Conservation (phyloP, 495 filamentous ascomycete genomes). For the Hypomontagnella submonticulosa region DNA sequence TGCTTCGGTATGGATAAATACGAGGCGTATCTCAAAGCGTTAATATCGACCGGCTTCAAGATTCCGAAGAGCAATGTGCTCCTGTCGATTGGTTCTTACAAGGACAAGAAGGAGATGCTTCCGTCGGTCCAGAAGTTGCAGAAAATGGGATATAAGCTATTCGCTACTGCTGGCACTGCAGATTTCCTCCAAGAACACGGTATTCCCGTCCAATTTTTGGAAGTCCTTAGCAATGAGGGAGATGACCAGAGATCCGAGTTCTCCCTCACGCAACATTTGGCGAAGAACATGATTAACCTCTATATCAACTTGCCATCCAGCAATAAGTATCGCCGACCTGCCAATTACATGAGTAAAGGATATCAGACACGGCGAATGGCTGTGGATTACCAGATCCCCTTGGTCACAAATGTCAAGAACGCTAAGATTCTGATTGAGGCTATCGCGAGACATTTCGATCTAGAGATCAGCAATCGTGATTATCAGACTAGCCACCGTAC, state of each 20-base stretch:
- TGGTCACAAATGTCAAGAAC: constrained; percentile 99
- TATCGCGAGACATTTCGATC: constrained; percentile 84
- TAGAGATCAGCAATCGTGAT: constrained; percentile 83
- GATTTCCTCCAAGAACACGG: constrained; percentile 94
- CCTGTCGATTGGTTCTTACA: constrained; percentile 94
- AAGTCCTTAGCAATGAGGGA: constrained; percentile 73
- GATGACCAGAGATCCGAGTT: constrained; percentile 93
- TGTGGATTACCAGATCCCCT: constrained; percentile 95
- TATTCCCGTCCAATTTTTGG: constrained; percentile 89
- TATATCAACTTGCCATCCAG: constrained; percentile 99
- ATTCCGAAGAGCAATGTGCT: constrained; percentile 96
- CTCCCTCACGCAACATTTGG: constrained; percentile 92
- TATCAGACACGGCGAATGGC: constrained; percentile 97
- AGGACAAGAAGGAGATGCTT: constrained; percentile 97
- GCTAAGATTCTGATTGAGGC: constrained; percentile 97
- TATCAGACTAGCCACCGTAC: constrained; percentile 89
- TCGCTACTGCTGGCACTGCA: constrained; percentile 93
- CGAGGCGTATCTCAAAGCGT: constrained; percentile 95
- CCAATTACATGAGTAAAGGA: constrained; percentile 97
- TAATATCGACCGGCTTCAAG: constrained; percentile 95
- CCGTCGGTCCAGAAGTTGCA: constrained; percentile 90
- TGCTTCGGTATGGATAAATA: constrained; percentile 96
- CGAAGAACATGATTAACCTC: constrained; percentile 96
- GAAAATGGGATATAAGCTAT: constrained; percentile 90
- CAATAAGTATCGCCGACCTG: constrained; percentile 94